phyloP scores from a whole-genome alignment of 805 yeast genomes.

The Zygotorulaspora danielsina region DNA sequence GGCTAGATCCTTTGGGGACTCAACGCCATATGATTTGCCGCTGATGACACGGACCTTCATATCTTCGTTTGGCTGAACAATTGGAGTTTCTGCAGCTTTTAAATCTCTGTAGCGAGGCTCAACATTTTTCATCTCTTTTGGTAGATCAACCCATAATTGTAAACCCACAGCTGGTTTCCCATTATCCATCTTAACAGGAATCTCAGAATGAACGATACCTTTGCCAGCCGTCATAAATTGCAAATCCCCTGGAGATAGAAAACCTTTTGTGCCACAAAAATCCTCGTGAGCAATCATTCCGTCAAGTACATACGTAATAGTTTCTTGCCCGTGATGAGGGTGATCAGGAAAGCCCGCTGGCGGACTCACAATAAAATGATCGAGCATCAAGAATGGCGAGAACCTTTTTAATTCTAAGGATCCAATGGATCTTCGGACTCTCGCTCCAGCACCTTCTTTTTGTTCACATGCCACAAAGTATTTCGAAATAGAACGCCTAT shows the following conservation, averaged over 20 bases:
- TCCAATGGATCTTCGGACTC: constrained; percentile 78
- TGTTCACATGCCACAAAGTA: constrained; percentile 59
- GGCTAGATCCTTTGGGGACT: constrained; percentile 68
- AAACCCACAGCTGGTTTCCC: constrained; percentile 57
- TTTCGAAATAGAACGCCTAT: constrained; percentile 46
- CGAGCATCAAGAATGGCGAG: constrained; percentile 77
- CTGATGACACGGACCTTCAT: constrained; percentile 62
- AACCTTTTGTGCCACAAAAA: constrained; percentile 79
- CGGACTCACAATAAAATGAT: constrained; percentile 63
- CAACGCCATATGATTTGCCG: constrained; percentile 73
- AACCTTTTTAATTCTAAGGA: constrained; percentile 63
- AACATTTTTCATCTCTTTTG: constrained; percentile 54
- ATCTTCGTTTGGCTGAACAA: constrained; percentile 59
- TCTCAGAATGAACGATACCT: constrained; percentile 82
- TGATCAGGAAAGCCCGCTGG: constrained; percentile 80
- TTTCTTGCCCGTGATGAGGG: constrained; percentile 80
- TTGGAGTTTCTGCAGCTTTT: constrained; percentile 64
- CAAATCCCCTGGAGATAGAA: constrained; percentile 73
- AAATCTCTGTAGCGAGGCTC: constrained; percentile 79
- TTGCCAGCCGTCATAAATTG: constrained; percentile 94
- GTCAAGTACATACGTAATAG: constrained; percentile 61
- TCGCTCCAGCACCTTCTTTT: constrained; percentile 85
- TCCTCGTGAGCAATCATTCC: constrained; percentile 80
- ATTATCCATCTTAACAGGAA: constrained; percentile 58
- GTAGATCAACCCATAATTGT: constrained; percentile 88